Conservation (phyloP, 345 rosid genomes). For the Carallia brachiata region DNA sequence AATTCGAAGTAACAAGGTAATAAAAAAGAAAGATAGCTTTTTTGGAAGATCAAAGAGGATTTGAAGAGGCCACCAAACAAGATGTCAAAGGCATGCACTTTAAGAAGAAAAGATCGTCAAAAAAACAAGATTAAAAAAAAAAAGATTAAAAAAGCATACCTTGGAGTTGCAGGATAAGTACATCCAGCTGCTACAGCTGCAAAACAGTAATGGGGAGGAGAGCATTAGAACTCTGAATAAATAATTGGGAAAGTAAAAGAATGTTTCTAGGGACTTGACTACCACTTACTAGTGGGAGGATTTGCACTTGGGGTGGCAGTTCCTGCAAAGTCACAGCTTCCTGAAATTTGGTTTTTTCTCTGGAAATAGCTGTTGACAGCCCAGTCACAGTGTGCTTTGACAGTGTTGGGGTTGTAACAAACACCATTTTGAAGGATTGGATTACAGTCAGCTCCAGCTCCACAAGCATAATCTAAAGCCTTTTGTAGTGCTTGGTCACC, state of each 20-base stretch:
- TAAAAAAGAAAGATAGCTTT: too few species aligned
- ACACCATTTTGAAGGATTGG: conserved; percentile 51
- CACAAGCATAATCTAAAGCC: conserved; percentile 83
- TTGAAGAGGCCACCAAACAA: background rate
- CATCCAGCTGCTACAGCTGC: conserved; percentile 20
- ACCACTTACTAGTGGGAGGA: conserved; percentile 19
- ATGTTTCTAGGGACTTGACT: background rate
- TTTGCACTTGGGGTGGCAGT: conserved; percentile 39
- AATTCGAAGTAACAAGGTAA: background rate
- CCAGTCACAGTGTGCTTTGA: conserved; percentile 82
- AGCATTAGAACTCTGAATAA: background rate
- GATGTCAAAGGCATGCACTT: background rate
- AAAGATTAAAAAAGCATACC: background rate
- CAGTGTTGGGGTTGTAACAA: conserved; percentile 79
- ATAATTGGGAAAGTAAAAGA: background rate
- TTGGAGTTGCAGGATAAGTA: conserved; percentile 16
- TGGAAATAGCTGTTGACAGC: conserved; percentile 91
- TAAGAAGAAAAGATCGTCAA: background rate
- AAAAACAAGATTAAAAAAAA: background rate
- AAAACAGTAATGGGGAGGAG: background rate
- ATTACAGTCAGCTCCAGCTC: conserved; percentile 44
- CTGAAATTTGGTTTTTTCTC: conserved; percentile 48
- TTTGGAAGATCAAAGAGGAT: background rate
- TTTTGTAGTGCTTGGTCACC: conserved; percentile 58
- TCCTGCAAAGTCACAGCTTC: conserved; percentile 76